Conservation (phyloP, 73 alveolate genomes). For the Paramecium primaurelia region DNA sequence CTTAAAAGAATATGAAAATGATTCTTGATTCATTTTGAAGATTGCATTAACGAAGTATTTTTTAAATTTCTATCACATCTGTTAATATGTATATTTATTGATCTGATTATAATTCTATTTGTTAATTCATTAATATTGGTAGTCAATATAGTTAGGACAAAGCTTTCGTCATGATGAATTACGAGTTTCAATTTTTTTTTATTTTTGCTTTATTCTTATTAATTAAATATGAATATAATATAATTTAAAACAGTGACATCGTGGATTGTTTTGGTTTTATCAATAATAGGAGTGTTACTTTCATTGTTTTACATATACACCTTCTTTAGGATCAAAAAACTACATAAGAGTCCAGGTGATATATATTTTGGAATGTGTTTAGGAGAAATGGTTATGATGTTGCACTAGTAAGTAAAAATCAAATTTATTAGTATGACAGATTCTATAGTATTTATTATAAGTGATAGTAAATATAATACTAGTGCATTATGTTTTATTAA, state of each 20-base stretch:
- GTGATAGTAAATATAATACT: background rate
- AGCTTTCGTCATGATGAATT: constrained; percentile 88
- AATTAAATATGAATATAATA: background rate
- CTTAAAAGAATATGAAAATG: constrained; percentile 67
- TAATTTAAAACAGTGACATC: background rate
- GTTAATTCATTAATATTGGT: constrained; percentile 62
- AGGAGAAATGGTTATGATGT: background rate
- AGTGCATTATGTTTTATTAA: background rate
- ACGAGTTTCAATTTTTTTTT: constrained; percentile 80
- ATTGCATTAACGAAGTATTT: constrained; percentile 75
- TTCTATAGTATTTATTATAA: background rate
- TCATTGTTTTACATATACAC: background rate
- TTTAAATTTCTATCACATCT: constrained; percentile 87
- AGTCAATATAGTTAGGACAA: constrained; percentile 76
- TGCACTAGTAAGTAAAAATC: background rate
- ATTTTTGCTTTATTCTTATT: background rate
- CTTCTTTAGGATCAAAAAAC: background rate
- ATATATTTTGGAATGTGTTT: constrained; percentile 39
- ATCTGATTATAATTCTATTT: constrained; percentile 71
- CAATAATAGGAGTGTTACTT: background rate
- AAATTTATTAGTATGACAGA: background rate
- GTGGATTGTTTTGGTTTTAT: background rate
- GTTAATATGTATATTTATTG: constrained; percentile 84
- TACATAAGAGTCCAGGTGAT: constrained; percentile 49
- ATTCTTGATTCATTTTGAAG: constrained; percentile 80